Percentiles rank a stretch among this genome's conserved stretches.
Evolutionary conservation across 139 green algal genomes (phyloP).

Genomic region (Coccomyxa sp.): DNA sequence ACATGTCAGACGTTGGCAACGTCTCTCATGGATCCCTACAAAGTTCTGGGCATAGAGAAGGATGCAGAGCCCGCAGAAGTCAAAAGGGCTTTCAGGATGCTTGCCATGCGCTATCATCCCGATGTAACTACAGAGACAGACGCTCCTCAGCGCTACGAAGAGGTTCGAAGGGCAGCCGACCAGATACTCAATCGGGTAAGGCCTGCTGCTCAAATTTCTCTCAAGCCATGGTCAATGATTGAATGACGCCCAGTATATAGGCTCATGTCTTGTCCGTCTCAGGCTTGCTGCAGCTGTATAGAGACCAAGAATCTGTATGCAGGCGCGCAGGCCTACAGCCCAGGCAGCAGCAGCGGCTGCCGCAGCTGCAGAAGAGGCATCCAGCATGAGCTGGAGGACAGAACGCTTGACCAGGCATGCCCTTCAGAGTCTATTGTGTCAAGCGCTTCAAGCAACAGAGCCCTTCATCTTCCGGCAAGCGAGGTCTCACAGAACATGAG

Average conservation of each 20-base stretch:
- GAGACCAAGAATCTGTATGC: background rate
- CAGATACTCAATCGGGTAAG: background rate
- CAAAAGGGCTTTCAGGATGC: conserved; percentile 12
- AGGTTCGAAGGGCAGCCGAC: background rate
- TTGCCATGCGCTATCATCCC: conserved; percentile 11
- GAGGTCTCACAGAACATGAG: background rate
- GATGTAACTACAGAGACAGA: background rate
- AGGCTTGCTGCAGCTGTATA: background rate
- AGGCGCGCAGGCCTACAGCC: background rate
- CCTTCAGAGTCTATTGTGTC: background rate
- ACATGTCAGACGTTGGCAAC: too few relatives aligned
- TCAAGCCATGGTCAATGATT: too few relatives aligned
- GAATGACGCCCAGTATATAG: too few relatives aligned
- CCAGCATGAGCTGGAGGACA: background rate
- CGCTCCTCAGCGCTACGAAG: background rate
- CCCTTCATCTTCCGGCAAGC: background rate
- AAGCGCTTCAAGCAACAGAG: background rate
- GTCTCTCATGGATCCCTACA: conserved; percentile 9
- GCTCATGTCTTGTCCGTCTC: too few relatives aligned
- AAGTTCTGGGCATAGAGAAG: conserved; percentile 11
- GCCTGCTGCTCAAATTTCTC: background rate
- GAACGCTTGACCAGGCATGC: background rate
- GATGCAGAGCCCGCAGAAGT: conserved; percentile 10
- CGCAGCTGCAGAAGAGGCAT: too few relatives aligned
- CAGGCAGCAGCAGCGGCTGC: background rate